Evolutionary conservation across 1,284 basidiomycete genomes (phyloP), one percentile per base, ranked within the genome.

Genomic region (Cryptococcus depauperatus): DNA sequence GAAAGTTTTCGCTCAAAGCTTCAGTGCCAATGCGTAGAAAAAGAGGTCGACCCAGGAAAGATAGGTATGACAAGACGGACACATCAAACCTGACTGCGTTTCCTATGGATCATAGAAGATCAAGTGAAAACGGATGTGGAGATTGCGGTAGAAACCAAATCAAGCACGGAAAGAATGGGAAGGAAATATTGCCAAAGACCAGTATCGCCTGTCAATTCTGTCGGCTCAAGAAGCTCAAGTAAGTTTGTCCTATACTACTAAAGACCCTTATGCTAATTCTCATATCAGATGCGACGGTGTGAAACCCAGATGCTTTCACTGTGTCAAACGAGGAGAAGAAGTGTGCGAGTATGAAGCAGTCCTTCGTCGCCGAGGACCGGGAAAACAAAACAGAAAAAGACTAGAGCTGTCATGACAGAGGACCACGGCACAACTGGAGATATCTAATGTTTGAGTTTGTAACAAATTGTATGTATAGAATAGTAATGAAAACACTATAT

Each of bases 371-470:
- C 29, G 29, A 11, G 11, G 29, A 30, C 29, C 29, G 29, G 5
- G 29, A 10, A 30, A n/a, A 30, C 29, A 30, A 30, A 30, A 16
- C 44, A 50, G 37, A 27, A 37, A 26, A 35, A 35, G n/a, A n/a
- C n/a, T n/a, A n/a, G n/a, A n/a, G n/a, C n/a, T n/a, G n/a, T n/a
- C n/a, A n/a, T n/a, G n/a, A n/a, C n/a, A n/a, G n/a, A n/a, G n/a
- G n/a, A n/a, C n/a, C n/a, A n/a, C n/a, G n/a, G n/a, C n/a, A n/a
- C n/a, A n/a, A n/a, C n/a, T n/a, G n/a, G n/a, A n/a, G n/a, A n/a
- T n/a, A n/a, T n/a, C n/a, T n/a, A n/a, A n/a, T n/a, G n/a, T n/a
- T n/a, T n/a, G n/a, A n/a, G n/a, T n/a, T n/a, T n/a, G n/a, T n/a
- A n/a, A n/a, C n/a, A n/a, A n/a, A n/a, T n/a, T n/a, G n/a, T n/a